These are phyloP conservation scores for Nyssa sinensis DNA, from an alignment of 148 eudicot genomes.

Conservation along the genomic window DNA sequence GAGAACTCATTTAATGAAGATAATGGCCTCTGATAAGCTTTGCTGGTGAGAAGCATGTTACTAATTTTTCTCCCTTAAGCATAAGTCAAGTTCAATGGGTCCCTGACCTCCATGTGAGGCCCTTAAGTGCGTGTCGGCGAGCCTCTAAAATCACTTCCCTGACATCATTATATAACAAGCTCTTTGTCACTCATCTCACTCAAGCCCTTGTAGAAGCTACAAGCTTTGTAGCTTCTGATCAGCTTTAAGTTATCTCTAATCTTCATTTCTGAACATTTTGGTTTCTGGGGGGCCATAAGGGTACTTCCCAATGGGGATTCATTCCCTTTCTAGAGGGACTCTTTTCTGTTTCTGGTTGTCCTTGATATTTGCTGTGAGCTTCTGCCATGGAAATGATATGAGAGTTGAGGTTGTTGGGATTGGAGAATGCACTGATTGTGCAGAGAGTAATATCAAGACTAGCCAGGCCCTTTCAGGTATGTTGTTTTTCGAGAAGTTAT, in stretches of 20 bases:
- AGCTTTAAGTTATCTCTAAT: too few relatives aligned
- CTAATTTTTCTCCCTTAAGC: background rate
- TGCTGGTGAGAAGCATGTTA: background rate
- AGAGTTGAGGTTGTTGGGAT: constrained; percentile 41
- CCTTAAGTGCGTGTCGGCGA: constrained; percentile 16
- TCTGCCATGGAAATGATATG: constrained; percentile 41
- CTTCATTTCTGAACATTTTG: background rate
- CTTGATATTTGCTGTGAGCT: constrained; percentile 30
- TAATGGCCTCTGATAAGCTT: constrained; percentile 2
- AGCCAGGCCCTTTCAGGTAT: constrained; percentile 58
- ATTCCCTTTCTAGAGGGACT: constrained; percentile 17
- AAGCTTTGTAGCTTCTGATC: background rate
- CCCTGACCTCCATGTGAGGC: constrained; percentile 24
- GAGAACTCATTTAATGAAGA: constrained; percentile 28
- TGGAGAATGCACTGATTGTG: constrained; percentile 61
- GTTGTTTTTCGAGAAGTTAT: background rate
- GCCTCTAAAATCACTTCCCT: background rate
- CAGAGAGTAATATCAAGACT: constrained; percentile 38
- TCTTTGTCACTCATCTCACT: background rate
- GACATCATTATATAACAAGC: background rate
- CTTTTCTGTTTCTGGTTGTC: constrained; percentile 24
- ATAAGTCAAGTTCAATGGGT: background rate
- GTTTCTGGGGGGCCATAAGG: background rate
- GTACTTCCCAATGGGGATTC: constrained; percentile 17
- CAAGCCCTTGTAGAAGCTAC: background rate